Base-by-base conservation (phyloP, 164 flowering plant species). In the Cinnamomum chago region DNA sequence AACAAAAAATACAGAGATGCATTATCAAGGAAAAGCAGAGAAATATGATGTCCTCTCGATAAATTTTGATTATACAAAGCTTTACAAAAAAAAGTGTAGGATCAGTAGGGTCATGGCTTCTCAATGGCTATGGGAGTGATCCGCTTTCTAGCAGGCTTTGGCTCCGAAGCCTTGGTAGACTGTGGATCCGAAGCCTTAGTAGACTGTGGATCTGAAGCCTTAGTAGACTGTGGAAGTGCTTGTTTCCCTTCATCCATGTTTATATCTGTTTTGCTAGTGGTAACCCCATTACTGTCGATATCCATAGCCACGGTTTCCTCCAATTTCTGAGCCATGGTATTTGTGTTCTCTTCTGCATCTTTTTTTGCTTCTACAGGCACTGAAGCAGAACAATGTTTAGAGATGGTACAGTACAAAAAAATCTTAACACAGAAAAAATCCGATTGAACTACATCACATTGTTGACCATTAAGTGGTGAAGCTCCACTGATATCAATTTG, bases 51-150 rank as follows among this genome's bases (percentile, higher is more conserved):
- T 20, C 60, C 17, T 20, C 20, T 55, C 2, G 20, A 55, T 55
- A 20, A 20, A 15, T 55, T 55, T 20, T 15, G n/a, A 14, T 15
- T 55, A 15, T 15, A 55, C n/a, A 15, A 3, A 55, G 60, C 60
- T 55, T 55, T 55, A 55, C 60, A 55, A 55, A 55, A 55, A 55
- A 55, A 14, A 30, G 47, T 40, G 47, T 40, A 40, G 0, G 47
- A 55, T 33, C 22, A 35, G 9, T 50, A 64, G n/a, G 50, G n/a
- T 22, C 27, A 65, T 28, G 74, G 65, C 66, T 79, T 67, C 78
- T 89, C 90, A 60, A 94, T 87, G 33, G 93, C 90, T 82, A 91
- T 82, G 14, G 98, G 98, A 67, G 94, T 90, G 40, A 95, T 95
- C 15, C 98, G 92, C 84, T 87, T 88, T 85, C 83, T 93, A 15